Base-by-base conservation (phyloP, 805 yeast genomes). In the Ogataea polymorpha region DNA sequence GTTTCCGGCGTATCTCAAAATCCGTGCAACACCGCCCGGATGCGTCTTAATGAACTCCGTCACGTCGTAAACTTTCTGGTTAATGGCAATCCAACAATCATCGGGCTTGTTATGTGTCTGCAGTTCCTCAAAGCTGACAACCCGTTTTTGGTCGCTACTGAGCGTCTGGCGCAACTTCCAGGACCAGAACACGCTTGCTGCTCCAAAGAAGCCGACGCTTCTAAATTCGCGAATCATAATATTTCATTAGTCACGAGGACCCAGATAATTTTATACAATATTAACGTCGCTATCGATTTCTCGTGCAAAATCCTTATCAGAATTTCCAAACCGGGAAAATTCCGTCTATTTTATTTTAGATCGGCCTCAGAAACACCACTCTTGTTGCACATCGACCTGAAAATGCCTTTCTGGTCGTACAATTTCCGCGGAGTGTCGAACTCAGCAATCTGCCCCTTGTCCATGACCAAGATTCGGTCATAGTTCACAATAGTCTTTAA, bases 61-160 rank as follows among this genome's bases (percentile, higher is more conserved):
- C 37, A 86, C 75, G 55, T 87, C 84, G 58, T 86, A 86, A 6
- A 77, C 93, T 48, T 81, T 73, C 14, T 79, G 82, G 50, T 86
- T 85, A 42, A 87, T 76, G 7, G 85, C 79, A n/a, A 86, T 84
- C 96, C 96, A 87, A 62, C 90, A 79, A 55, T 81, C 84, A n/a
- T 75, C 70, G 45, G 68, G 67, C 17, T 63, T 52, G 59, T 72
- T 74, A 65, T 82, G 89, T 37, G 59, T 59, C 15, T 63, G 61
- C 11, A 74, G 67, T 55, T 65, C 69, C 6, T 52, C 50, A 33
- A 42, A 51, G 8, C 46, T 31, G 8, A 51, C 48, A 3, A 39
- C 34, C 3, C 25, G 15, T 13, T 27, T 33, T 14, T 20, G 14
- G n/a, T 37, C 41, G 23, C 12, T 37, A 10, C 17, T 17, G 5